Conservation (phyloP, 1,139 yeast genomes). For the Hansenula sp. region DNA sequence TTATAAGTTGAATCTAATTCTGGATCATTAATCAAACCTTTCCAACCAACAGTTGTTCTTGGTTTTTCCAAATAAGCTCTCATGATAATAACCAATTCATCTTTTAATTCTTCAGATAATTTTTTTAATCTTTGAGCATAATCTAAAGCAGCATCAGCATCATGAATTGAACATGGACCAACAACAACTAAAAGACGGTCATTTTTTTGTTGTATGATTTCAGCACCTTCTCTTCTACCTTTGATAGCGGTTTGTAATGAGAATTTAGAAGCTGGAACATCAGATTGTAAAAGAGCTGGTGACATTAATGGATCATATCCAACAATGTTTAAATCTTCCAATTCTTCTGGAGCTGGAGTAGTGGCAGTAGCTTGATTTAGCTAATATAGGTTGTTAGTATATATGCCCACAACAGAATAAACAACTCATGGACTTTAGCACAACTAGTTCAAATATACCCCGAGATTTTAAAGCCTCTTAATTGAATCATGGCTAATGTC, state of each 20-base stretch:
- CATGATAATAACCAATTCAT: constrained; percentile 83
- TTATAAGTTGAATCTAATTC: constrained; percentile 89
- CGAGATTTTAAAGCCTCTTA: too few species aligned
- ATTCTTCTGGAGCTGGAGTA: constrained; percentile 61
- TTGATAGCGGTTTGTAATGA: constrained; percentile 64
- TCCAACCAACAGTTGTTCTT: constrained; percentile 99
- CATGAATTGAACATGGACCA: constrained; percentile 97
- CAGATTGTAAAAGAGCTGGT: constrained; percentile 79
- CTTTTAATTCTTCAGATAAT: constrained; percentile 62
- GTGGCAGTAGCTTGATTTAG: not conserved
- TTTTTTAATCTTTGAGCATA: constrained; percentile 71
- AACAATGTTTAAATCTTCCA: constrained; percentile 79
- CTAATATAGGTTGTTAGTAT: not conserved
- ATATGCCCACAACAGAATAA: too few species aligned
- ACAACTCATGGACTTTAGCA: too few species aligned
- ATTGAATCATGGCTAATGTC: too few species aligned
- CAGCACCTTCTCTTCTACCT: constrained; percentile 74
- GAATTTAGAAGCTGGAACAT: constrained; percentile 61
- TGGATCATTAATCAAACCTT: constrained; percentile 96
- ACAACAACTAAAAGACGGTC: constrained; percentile 81
- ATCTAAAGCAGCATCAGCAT: constrained; percentile 82
- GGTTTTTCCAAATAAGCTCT: constrained; percentile 98
- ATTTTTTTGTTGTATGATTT: constrained; percentile 66
- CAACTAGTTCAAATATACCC: too few species aligned
- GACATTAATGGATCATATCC: constrained; percentile 91